Conservation (phyloP, 257 asterid species). For the Przewalskia tangutica region DNA sequence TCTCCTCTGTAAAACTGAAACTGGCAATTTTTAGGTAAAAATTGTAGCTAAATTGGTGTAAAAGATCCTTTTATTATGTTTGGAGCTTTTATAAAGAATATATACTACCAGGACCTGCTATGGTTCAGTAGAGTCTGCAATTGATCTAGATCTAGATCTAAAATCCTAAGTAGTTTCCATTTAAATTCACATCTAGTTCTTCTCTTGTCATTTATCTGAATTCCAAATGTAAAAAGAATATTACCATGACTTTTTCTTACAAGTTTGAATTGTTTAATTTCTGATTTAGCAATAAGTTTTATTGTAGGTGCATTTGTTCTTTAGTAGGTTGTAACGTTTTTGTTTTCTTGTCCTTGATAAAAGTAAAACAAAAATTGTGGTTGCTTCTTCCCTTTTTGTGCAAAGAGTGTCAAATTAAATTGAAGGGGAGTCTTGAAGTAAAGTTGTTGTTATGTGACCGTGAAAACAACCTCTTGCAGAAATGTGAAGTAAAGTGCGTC, state of each 20-base stretch:
- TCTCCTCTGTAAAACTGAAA: not conserved
- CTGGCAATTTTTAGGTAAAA: not conserved
- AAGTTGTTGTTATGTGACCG: no score
- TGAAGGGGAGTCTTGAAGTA: no score
- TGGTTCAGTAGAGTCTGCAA: not conserved
- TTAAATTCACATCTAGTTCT: conserved; percentile 12
- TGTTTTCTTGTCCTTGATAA: not conserved
- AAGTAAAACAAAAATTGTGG: not conserved
- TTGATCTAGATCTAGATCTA: conserved; percentile 50
- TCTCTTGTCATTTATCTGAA: not conserved
- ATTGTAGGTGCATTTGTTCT: not conserved
- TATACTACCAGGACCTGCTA: not conserved
- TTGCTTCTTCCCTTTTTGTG: not conserved
- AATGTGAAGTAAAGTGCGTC: no score
- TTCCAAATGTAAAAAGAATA: not conserved
- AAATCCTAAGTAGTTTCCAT: conserved; percentile 5
- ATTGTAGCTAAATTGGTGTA: conserved; percentile 4
- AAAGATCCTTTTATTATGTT: conserved; percentile 19
- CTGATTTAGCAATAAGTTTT: not conserved
- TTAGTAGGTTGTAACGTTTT: not conserved
- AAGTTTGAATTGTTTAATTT: not conserved
- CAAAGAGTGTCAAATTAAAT: not conserved
- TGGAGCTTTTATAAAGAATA: conserved; percentile 1
- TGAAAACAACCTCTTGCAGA: no score
- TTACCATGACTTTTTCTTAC: not conserved